These are phyloP conservation scores for Coelastrella sp. DNA, from an alignment of 139 green algal genomes.

Conservation along the genomic window DNA sequence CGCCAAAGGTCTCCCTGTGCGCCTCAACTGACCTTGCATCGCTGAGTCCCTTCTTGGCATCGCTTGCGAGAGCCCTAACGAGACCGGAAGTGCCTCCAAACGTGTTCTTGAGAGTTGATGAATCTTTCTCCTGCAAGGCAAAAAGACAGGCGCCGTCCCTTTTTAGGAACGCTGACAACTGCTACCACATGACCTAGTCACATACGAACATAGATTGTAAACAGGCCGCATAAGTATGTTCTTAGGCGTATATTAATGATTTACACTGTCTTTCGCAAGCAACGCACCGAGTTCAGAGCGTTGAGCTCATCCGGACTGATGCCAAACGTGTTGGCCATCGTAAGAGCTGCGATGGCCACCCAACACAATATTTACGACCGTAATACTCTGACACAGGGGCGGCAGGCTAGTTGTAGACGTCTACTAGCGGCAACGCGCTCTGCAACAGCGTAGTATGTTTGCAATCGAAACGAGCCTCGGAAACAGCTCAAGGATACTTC, in stretches of 20 bases:
- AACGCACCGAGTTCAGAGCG: neutral
- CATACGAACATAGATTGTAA: neutral
- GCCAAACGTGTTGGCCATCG: neutral
- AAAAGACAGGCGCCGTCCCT: neutral
- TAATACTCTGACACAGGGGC: no score
- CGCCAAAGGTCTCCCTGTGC: constrained; percentile 61
- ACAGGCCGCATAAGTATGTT: neutral
- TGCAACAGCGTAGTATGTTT: no score
- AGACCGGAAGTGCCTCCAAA: constrained; percentile 72
- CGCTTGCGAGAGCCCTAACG: constrained; percentile 60
- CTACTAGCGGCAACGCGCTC: no score
- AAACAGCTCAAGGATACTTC: neutral
- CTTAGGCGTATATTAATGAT: neutral
- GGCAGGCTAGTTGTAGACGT: neutral
- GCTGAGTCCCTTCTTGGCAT: constrained; percentile 1
- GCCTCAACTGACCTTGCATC: constrained; percentile 48
- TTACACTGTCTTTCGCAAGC: neutral
- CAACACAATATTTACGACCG: neutral
- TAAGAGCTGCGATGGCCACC: neutral
- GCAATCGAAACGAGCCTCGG: no score
- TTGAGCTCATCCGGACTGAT: neutral
- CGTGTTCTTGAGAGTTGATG: constrained; percentile 39
- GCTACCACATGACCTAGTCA: neutral
- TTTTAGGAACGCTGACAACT: constrained; percentile 5
- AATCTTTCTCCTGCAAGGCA: constrained; percentile 77